Percentiles rank a stretch among this genome's conserved stretches.
These are phyloP conservation scores for Coprinellus micaceus DNA, from an alignment of 768 basidiomycete genomes.

Conservation along the genomic window DNA sequence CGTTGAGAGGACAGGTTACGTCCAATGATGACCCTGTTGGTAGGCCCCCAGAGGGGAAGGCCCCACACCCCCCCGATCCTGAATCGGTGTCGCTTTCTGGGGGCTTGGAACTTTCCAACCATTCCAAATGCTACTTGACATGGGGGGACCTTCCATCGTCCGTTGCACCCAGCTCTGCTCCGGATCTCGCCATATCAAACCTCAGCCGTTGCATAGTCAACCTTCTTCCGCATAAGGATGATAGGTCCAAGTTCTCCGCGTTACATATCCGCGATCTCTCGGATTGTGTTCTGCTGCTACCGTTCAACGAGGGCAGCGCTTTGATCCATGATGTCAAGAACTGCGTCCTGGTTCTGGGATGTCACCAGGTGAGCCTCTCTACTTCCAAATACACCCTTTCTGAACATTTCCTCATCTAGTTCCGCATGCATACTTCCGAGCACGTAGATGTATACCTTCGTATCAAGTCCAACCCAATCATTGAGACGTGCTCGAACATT, in stretches of 20 bases:
- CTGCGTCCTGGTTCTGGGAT: constrained; percentile 67
- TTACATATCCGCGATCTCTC: constrained; percentile 62
- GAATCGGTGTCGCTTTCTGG: constrained; percentile 21
- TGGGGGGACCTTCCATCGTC: constrained; percentile 27
- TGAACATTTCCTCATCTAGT: constrained; percentile 39
- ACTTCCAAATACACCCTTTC: not conserved
- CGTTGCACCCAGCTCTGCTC: constrained; percentile 30
- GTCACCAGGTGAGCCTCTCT: constrained; percentile 67
- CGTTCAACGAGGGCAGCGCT: constrained; percentile 64
- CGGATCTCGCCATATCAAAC: constrained; percentile 63
- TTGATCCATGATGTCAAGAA: constrained; percentile 60
- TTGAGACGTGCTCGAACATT: constrained; percentile 67
- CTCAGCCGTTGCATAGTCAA: constrained; percentile 71
- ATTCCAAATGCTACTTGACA: constrained; percentile 45
- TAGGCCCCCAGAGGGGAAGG: no score
- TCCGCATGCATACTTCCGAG: constrained; percentile 80
- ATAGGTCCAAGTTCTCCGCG: constrained; percentile 27
- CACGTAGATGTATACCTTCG: constrained; percentile 63
- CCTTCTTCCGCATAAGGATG: constrained; percentile 34
- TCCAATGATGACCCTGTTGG: no score
- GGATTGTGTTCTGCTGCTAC: constrained; percentile 63
- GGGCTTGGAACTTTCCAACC: constrained; percentile 42
- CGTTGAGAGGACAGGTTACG: no score
- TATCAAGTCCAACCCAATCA: constrained; percentile 70
- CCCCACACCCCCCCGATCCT: not conserved